phyloP scores from a whole-genome alignment of 176 grass and related monocot genomes.

The Musa troglodytarum region DNA sequence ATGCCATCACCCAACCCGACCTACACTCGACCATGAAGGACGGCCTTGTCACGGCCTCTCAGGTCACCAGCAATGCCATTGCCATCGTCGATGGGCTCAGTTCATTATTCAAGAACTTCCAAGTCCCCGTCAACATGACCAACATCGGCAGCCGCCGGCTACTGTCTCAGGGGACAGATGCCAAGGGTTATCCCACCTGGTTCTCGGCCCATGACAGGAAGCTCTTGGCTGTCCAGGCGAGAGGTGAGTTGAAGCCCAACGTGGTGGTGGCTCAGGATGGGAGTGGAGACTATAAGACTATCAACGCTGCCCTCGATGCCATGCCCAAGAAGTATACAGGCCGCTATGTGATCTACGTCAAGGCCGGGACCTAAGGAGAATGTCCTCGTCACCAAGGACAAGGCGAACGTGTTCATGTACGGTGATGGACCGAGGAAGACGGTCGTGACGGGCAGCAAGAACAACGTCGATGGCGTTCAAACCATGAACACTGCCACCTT shows the following conservation, averaged over 20 bases:
- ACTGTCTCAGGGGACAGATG: background rate
- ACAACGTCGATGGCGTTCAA: constrained; percentile 18
- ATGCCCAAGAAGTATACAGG: background rate
- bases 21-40: too few relatives aligned
- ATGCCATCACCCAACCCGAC: too few relatives aligned
- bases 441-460: constrained; percentile 33
- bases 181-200: background rate
- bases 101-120: too few relatives aligned
- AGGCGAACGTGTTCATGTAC: constrained; percentile 36
- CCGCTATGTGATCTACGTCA: constrained; percentile 49
- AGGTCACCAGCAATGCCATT: too few relatives aligned
- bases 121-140: too few relatives aligned
- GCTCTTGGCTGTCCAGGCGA: background rate
- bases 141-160: background rate
- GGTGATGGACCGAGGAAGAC: constrained; percentile 43
- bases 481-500: too few relatives aligned
- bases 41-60: too few relatives aligned
- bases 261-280: too few relatives aligned
- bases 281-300: too few relatives aligned
- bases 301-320: too few relatives aligned
- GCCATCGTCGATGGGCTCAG: too few relatives aligned
- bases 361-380: constrained; percentile 48
- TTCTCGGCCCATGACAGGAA: background rate
- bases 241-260: too few relatives aligned
- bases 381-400: constrained; percentile 31